These are phyloP conservation scores for Lecanicillium sp. DNA, from an alignment of 2,329 filamentous ascomycete genomes.

Conservation along the genomic window DNA sequence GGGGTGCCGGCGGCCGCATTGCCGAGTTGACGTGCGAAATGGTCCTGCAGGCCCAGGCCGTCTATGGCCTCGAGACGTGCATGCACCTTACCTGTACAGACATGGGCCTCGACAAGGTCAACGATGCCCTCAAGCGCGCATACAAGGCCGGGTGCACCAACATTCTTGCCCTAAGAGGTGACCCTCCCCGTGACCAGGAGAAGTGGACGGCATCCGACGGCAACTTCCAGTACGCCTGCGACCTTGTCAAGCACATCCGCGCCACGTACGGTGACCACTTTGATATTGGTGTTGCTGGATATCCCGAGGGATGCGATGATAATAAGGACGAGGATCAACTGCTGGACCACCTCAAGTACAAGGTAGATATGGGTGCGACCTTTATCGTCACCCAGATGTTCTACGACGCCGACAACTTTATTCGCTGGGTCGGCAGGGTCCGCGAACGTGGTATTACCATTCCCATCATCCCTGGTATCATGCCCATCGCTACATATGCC, in stretches of 20 bases:
- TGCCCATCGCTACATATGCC: constrained; percentile 86
- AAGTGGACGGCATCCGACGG: constrained; percentile 85
- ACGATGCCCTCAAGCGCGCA: constrained; percentile 76
- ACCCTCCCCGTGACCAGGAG: constrained; percentile 88
- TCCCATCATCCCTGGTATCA: constrained; percentile 79
- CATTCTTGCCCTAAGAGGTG: constrained; percentile 86
- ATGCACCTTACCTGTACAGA: constrained; percentile 99
- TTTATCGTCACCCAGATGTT: constrained; percentile 99
- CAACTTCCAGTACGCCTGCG: constrained; percentile 85
- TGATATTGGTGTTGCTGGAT: constrained; percentile 94
- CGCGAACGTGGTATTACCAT: constrained; percentile 76
- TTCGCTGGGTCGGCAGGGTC: constrained; percentile 82
- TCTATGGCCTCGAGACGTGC: constrained; percentile 93
- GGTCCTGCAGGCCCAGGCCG: constrained; percentile 90
- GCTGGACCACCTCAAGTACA: constrained; percentile 91
- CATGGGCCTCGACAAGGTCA: constrained; percentile 89
- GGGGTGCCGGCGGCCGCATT: constrained; percentile 88
- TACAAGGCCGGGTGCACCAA: constrained; percentile 97
- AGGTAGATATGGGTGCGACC: constrained; percentile 85
- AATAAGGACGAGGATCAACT: constrained; percentile 78
- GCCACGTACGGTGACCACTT: constrained; percentile 67
- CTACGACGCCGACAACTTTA: constrained; percentile 93
- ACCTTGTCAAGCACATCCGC: constrained; percentile 79
- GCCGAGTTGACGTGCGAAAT: constrained; percentile 94
- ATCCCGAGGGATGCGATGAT: constrained; percentile 92